Percentiles rank a stretch among this genome's conserved stretches.
phyloP scores from a whole-genome alignment of 108 stramenopile genomes.

The Parietichytrium sp. region DNA sequence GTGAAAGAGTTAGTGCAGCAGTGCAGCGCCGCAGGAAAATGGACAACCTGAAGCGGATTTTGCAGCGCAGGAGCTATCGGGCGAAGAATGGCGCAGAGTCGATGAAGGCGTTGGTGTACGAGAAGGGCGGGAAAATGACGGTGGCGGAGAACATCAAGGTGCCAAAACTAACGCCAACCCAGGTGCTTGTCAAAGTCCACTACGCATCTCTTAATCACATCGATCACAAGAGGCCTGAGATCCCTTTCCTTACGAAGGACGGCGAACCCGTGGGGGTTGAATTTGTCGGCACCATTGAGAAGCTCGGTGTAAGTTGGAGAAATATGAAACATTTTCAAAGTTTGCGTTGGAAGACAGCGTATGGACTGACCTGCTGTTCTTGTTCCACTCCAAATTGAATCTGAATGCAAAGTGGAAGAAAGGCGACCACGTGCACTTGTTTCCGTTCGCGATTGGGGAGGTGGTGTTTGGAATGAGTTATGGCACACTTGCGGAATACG shows the following conservation, averaged over 20 bases:
- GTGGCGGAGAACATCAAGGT: conserved; percentile 15
- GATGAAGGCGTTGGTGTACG: not conserved
- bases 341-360: no score
- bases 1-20: no score
- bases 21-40: no score
- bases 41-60: no score
- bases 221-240: not conserved
- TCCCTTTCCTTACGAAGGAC: no score
- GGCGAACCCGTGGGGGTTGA: conserved; percentile 12
- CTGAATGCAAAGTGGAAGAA: no score
- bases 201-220: not conserved
- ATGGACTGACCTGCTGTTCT: no score
- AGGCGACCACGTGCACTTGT: conserved; percentile 31
- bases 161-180: not conserved
- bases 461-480: conserved; percentile 26
- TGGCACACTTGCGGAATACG: conserved; percentile 2
- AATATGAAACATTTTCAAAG: no score
- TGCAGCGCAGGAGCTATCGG: conserved; percentile 14
- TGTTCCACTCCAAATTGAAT: no score
- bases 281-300: conserved; percentile 20
- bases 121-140: not conserved
- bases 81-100: not conserved
- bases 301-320: no score
- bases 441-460: conserved; percentile 31
- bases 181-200: conserved; percentile 10